These are phyloP conservation scores for Alternaria sp. DNA, from an alignment of 2,329 filamentous ascomycete species.

Conservation along the genomic window DNA sequence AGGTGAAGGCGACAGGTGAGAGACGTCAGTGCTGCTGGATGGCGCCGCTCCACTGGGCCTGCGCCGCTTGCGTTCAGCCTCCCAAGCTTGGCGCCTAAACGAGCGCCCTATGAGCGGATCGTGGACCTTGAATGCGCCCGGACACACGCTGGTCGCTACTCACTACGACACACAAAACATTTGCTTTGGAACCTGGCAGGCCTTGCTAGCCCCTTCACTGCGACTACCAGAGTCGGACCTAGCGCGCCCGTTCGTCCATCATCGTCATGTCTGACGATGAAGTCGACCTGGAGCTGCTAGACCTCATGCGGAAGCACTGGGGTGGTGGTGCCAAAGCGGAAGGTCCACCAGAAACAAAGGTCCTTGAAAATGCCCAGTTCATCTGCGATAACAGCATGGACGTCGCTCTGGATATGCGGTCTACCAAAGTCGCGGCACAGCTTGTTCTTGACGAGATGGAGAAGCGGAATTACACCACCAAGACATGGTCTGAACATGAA, in stretches of 20 bases:
- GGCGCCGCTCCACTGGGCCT: conserved; percentile 27
- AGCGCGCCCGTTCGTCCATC: conserved; percentile 8
- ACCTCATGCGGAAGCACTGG: conserved; percentile 82
- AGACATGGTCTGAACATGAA: conserved; percentile 87
- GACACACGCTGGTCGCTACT: conserved; percentile 9
- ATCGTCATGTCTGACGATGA: conserved; percentile 87
- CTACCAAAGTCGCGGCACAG: conserved; percentile 82
- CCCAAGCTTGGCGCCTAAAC: conserved; percentile 37
- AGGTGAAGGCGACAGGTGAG: conserved; percentile 30
- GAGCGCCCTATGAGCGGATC: conserved; percentile 29
- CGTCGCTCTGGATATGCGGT: conserved; percentile 83
- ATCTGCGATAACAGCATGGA: conserved; percentile 94
- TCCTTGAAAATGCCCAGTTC: conserved; percentile 82
- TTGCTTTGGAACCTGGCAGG: conserved; percentile 3
- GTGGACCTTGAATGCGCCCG: conserved; percentile 10
- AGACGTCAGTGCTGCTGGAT: conserved; percentile 36
- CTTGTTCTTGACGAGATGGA: conserved; percentile 84
- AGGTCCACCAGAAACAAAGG: conserved; percentile 75
- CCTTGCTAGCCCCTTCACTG: conserved; percentile 9
- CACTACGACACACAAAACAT: neutral
- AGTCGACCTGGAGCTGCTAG: conserved; percentile 85
- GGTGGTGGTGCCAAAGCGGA: conserved; percentile 65
- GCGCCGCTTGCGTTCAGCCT: conserved; percentile 32
- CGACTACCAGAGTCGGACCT: conserved; percentile 9
- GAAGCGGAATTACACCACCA: conserved; percentile 80